A percentile compares a stretch with the other conserved stretches of the same genome.
Evolutionary conservation across 2,329 filamentous ascomycete genomes (phyloP).

Genomic region (Fusarium lateritium): DNA sequence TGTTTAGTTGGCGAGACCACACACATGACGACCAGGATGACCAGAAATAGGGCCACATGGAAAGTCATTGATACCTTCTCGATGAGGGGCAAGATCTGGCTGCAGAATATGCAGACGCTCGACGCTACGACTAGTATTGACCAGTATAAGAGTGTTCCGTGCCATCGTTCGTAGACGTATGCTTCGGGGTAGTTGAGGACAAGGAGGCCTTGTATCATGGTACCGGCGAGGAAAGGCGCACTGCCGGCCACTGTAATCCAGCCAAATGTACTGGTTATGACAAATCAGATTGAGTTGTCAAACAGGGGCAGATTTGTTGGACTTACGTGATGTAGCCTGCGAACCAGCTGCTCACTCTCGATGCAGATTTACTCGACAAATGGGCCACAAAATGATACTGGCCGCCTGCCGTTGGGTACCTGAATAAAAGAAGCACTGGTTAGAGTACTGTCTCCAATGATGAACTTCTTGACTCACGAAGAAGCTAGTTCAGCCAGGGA

Average conservation of each 20-base stretch:
- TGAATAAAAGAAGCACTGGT: background rate
- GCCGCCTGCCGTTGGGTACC: constrained; percentile 32
- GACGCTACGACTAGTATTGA: constrained; percentile 12
- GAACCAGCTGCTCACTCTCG: constrained; percentile 29
- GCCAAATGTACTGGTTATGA: constrained; percentile 16
- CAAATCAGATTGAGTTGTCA: background rate
- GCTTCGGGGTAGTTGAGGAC: constrained; percentile 32
- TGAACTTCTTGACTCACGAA: constrained; percentile 2
- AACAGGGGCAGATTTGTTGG: no score
- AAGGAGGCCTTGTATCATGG: constrained; percentile 36
- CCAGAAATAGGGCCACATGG: background rate
- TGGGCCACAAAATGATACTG: constrained; percentile 40
- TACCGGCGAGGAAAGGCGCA: constrained; percentile 38
- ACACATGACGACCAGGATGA: constrained; percentile 17
- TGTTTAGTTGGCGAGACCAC: constrained; percentile 27
- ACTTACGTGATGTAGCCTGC: constrained; percentile 35
- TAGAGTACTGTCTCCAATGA: background rate
- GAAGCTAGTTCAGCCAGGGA: constrained; percentile 41
- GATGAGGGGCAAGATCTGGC: constrained; percentile 23
- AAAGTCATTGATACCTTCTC: constrained; percentile 31
- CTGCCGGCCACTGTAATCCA: constrained; percentile 35
- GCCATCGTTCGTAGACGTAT: constrained; percentile 36
- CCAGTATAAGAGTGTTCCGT: constrained; percentile 41
- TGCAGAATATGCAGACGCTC: constrained; percentile 30
- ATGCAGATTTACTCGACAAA: background rate